Conservation (phyloP, 768 basidiomycete genomes). For the Strobilomyces dryophilus region DNA sequence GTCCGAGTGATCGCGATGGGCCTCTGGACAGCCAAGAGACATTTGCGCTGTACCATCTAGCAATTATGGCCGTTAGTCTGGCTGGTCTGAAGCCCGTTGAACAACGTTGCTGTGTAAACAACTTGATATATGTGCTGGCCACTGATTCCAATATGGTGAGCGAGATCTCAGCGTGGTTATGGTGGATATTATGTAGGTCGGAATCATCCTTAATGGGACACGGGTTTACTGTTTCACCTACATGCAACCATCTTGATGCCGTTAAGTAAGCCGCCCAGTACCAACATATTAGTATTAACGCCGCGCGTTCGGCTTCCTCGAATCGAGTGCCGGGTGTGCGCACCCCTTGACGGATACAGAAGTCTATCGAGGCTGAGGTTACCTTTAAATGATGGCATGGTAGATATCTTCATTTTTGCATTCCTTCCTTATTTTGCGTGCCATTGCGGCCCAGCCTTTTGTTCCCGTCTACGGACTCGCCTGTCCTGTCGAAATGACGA, state of each 20-base stretch:
- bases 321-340: conserved; percentile 2
- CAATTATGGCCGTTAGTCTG: not conserved
- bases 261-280: conserved; percentile 12
- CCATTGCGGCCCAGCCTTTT: not conserved
- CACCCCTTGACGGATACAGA: conserved; percentile 12
- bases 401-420: not conserved
- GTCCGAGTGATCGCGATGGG: conserved; percentile 13
- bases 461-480: not conserved
- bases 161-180: not conserved
- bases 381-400: conserved; percentile 8
- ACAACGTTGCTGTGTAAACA: not conserved
- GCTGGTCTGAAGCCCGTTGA: not conserved
- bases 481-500: conserved; percentile 30
- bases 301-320: conserved; percentile 19
- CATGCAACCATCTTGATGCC: conserved; percentile 14
- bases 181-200: not conserved
- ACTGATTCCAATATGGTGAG: not conserved
- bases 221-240: conserved; percentile 7
- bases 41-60: not conserved
- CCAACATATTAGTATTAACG: not conserved
- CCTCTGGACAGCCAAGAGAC: conserved; percentile 12
- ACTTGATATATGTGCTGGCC: not conserved
- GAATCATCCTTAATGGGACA: conserved; percentile 5
- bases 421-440: not conserved
- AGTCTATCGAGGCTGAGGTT: conserved; percentile 2